Conservation (phyloP, 345 rosid species). For the Orychophragmus violaceus region DNA sequence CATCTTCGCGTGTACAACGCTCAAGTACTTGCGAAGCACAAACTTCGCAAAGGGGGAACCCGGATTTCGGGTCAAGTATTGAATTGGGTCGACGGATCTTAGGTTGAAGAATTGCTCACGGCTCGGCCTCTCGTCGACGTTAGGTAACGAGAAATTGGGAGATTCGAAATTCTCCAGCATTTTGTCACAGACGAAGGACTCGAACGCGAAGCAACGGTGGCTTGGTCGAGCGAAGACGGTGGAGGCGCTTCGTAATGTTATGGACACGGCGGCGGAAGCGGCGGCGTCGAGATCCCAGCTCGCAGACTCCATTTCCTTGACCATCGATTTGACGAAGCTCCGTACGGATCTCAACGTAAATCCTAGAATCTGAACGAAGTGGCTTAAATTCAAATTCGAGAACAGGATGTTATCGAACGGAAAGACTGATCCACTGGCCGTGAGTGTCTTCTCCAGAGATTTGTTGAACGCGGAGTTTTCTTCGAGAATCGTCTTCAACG, state of each 20-base stretch:
- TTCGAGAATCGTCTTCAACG: conserved; percentile 34
- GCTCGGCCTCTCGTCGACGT: conserved; percentile 3
- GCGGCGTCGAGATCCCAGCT: conserved; percentile 83
- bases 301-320: conserved; percentile 74
- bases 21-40: conserved; percentile 53
- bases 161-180: conserved; percentile 63
- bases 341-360: conserved; percentile 51
- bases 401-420: conserved; percentile 45
- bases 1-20: conserved; percentile 88
- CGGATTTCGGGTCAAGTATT: conserved; percentile 50
- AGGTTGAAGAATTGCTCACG: conserved; percentile 38
- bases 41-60: conserved; percentile 49
- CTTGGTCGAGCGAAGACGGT: conserved; percentile 37
- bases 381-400: conserved; percentile 35
- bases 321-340: conserved; percentile 58
- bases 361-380: conserved; percentile 53
- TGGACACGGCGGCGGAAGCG: conserved; percentile 48
- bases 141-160: conserved; percentile 31
- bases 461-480: conserved; percentile 38
- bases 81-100: conserved; percentile 40
- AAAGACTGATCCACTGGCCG: conserved; percentile 55
- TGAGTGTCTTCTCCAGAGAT: conserved; percentile 56
- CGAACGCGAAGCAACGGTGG: conserved; percentile 58
- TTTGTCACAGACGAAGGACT: conserved; percentile 61
- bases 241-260: not conserved